Conservation (phyloP, 2,329 filamentous ascomycete genomes). For the Aspergillus sp. region DNA sequence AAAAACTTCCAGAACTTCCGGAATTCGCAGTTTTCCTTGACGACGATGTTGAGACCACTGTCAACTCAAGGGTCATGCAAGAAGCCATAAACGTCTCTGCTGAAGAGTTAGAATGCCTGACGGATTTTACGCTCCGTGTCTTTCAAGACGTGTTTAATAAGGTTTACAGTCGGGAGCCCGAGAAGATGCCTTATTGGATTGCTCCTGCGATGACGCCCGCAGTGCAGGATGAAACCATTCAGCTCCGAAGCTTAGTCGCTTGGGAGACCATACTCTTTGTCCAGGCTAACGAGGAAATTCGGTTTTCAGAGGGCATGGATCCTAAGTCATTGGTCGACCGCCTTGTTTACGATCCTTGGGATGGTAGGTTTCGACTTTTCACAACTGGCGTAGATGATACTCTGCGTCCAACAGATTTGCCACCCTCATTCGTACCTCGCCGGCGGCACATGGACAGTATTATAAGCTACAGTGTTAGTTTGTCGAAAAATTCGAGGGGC, state of each 20-base stretch:
- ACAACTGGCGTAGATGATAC: constrained; percentile 30
- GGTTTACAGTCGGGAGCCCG: constrained; percentile 55
- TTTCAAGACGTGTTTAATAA: constrained; percentile 90
- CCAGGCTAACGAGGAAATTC: constrained; percentile 31
- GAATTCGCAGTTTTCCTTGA: constrained; percentile 65
- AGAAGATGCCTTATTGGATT: constrained; percentile 74
- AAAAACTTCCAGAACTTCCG: constrained; percentile 56
- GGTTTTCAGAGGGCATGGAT: constrained; percentile 39
- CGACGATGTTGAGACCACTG: constrained; percentile 50
- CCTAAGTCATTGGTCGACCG: constrained; percentile 37
- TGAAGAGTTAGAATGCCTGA: constrained; percentile 48
- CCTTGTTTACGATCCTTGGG: constrained; percentile 50
- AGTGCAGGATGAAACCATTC: constrained; percentile 2
- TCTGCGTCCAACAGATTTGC: constrained; percentile 26
- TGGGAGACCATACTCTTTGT: constrained; percentile 32
- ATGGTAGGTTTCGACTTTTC: constrained; percentile 53
- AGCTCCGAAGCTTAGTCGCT: constrained; percentile 35
- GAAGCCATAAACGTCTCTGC: constrained; percentile 28
- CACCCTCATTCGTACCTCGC: constrained; percentile 23
- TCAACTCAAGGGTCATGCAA: constrained; percentile 44
- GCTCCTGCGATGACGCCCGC: constrained; percentile 46
- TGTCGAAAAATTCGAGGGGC: constrained; percentile 55
- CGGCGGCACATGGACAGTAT: constrained; percentile 54
- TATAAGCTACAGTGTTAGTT: constrained; percentile 72
- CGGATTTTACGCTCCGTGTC: constrained; percentile 62